A percentile compares a stretch with the other conserved stretches of the same genome.
Conservation (phyloP, 2,329 filamentous ascomycete species). For the Neofusicoccum sp. region DNA sequence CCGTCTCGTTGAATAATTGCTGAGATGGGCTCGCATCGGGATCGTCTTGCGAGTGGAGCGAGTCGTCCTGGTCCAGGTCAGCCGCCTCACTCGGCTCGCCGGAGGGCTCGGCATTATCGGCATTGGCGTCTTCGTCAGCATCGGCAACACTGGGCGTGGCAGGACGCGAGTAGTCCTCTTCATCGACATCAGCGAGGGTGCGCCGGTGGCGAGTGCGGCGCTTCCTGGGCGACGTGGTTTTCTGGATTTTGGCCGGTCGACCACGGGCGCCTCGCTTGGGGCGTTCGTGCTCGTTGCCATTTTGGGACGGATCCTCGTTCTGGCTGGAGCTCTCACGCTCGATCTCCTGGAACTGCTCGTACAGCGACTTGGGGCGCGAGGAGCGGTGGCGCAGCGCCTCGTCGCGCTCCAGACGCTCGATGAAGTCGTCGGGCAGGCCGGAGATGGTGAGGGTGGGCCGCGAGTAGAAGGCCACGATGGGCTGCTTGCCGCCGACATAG, state of each 20-base stretch:
- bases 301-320: slow-evolving; percentile 14
- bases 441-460: slow-evolving; percentile 34
- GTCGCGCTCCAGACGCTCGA: slow-evolving; percentile 7
- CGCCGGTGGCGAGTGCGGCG: slow-evolving; percentile 34
- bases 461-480: slow-evolving; percentile 33
- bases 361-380: slow-evolving; percentile 7
- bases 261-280: slow-evolving; percentile 18
- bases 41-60: not conserved
- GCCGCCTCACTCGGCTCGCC: slow-evolving; percentile 15
- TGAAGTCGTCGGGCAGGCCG: slow-evolving; percentile 24
- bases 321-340: slow-evolving; percentile 17
- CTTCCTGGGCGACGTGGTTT: slow-evolving; percentile 26
- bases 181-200: slow-evolving; percentile 35
- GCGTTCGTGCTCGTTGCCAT: slow-evolving; percentile 15
- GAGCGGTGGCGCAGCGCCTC: slow-evolving; percentile 8
- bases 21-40: slow-evolving; percentile 16
- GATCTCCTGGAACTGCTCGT: slow-evolving; percentile 17
- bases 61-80: slow-evolving; percentile 21
- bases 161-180: slow-evolving; percentile 36
- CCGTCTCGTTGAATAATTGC: slow-evolving; percentile 9
- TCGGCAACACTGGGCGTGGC: slow-evolving; percentile 32
- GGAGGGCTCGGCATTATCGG: slow-evolving; percentile 22
- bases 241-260: slow-evolving; percentile 20
- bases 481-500: slow-evolving; percentile 24
- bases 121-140: slow-evolving; percentile 24